Evolutionary conservation across 306 rosid species (phyloP), one percentile per base, ranked within the genome.

Genomic region (Cicer yamashitae): DNA sequence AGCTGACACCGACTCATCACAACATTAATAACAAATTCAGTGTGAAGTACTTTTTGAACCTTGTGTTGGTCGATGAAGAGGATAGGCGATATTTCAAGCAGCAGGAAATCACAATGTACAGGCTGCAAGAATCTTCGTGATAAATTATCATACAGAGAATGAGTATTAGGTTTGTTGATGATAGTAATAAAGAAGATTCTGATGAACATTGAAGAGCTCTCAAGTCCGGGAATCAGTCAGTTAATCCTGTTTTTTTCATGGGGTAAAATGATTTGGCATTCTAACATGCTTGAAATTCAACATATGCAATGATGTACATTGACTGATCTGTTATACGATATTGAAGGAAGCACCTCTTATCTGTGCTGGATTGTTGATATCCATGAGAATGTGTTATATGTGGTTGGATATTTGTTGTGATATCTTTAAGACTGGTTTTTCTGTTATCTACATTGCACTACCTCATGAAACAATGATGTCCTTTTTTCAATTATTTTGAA

Each of bases 11-110:
- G 1, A 94, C 97, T 0, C 94, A 92, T 71, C 96, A 91, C 50
- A 94, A 94, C 85, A 94, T 94, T 64, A 94, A 94, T 77, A 94
- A 94, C 87, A 94, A 94, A 77, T 94, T 92, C 89, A 94, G 97
- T 17, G 99, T 94, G 82, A 94, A 92, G 87, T 94, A 94, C 77
- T 94, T 87, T 84, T 86, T 94, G 84, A 94, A 94, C 85, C 96
- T 94, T 77, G 99, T 94, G 78, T 83, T 94, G 81, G 99, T 94
- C 22, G 97, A 94, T 39, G 99, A 94, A 84, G 97, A 96, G 82
- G 98, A 96, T 84, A 84, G 99, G 7, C 99, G 99, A 64, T 96
- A 96, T 44, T 96, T 96, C 78, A 92, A 96, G 89, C 99, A 96
- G 92, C 99, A 96, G 86, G 99, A 78, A 62, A 78, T 77, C 96